A percentile compares a stretch with the other conserved stretches of the same genome.
Evolutionary conservation across 2,329 filamentous ascomycete species (phyloP).

Genomic region (Meredithiella fracta): DNA sequence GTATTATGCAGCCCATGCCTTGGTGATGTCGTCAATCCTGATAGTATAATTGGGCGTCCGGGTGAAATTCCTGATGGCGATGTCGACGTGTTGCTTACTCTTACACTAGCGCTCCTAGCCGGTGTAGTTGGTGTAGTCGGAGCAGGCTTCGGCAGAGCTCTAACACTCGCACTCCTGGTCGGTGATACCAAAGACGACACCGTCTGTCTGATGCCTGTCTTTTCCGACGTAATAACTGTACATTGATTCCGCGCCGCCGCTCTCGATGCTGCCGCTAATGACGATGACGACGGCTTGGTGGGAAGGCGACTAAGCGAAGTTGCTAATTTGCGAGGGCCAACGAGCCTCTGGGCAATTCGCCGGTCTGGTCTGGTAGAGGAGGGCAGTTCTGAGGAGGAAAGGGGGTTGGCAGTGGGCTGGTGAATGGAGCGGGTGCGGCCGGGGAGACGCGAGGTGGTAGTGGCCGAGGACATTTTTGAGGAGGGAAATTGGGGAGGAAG

Average conservation of each 20-base stretch:
- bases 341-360: conserved; percentile 17
- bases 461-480: not conserved
- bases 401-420: conserved; percentile 20
- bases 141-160: not conserved
- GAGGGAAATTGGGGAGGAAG: not conserved
- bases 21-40: not conserved
- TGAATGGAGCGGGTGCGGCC: conserved; percentile 34
- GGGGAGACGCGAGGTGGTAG: conserved; percentile 25
- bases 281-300: conserved; percentile 26
- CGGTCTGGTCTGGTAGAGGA: conserved; percentile 16
- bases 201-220: conserved; percentile 17
- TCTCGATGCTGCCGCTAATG: not conserved
- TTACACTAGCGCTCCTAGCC: not conserved
- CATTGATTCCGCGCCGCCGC: not conserved
- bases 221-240: not conserved
- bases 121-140: not conserved
- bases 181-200: not conserved
- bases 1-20: not conserved
- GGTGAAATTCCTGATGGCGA: not conserved
- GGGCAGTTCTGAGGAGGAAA: conserved; percentile 10
- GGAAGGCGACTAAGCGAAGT: conserved; percentile 35
- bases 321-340: conserved; percentile 10
- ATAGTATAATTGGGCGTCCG: not conserved
- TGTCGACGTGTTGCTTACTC: not conserved
- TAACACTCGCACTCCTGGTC: not conserved